These are phyloP conservation scores for Brasilioporus rufonigricans DNA, from an alignment of 768 basidiomycete genomes.

Conservation along the genomic window DNA sequence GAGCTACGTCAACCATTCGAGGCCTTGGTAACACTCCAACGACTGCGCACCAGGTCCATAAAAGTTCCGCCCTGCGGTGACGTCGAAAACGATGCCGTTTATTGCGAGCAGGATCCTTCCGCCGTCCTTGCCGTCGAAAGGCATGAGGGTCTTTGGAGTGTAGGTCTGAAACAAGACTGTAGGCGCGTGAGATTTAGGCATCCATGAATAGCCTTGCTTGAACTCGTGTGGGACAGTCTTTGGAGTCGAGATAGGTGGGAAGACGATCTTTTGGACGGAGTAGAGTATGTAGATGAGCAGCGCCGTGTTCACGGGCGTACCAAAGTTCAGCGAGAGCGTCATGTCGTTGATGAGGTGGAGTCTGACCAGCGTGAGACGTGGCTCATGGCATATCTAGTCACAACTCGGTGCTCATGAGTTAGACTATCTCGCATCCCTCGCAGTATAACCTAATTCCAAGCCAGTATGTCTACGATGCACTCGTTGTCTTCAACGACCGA, in stretches of 20 bases:
- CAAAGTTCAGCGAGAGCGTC: conserved; percentile 46
- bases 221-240: conserved; percentile 62
- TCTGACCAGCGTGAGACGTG: too few species aligned
- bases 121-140: conserved; percentile 61
- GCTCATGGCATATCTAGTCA: too few species aligned
- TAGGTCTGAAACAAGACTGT: conserved; percentile 75
- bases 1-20: neutral
- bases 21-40: too few species aligned
- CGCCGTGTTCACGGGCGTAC: conserved; percentile 78
- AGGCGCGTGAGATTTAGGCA: conserved; percentile 79
- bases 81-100: conserved; percentile 87
- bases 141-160: conserved; percentile 71
- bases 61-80: conserved; percentile 84
- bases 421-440: too few species aligned
- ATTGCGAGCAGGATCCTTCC: conserved; percentile 85
- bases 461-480: too few species aligned
- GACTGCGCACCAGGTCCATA: conserved; percentile 93
- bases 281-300: conserved; percentile 78
- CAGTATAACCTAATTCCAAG: too few species aligned
- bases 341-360: too few species aligned
- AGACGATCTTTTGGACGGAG: conserved; percentile 68
- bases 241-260: conserved; percentile 58
- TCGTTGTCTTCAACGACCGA: neutral
- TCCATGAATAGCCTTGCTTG: conserved; percentile 87
- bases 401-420: too few species aligned